These are phyloP conservation scores for Quercus engelmannii DNA, from an alignment of 306 rosid species.

Conservation along the genomic window DNA sequence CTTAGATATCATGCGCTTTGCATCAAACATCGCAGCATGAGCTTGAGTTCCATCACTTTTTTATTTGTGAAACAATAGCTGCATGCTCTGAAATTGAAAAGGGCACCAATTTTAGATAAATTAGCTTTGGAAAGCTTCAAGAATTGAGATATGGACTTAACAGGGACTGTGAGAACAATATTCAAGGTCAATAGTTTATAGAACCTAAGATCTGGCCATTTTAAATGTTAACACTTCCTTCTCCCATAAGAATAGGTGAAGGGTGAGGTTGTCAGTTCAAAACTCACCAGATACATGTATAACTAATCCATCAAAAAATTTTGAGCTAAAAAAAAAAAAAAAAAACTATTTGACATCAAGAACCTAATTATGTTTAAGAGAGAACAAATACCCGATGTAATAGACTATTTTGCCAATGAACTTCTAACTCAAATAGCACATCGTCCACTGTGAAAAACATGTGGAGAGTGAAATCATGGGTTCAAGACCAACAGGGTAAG, in stretches of 20 bases:
- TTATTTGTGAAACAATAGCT: constrained; percentile 34
- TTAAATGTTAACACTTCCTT: too few relatives aligned
- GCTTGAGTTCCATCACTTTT: constrained; percentile 49
- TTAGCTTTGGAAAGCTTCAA: constrained; percentile 35
- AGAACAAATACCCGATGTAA: too few relatives aligned
- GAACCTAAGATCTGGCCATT: too few relatives aligned
- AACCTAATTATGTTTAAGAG: not conserved
- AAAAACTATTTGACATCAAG: not conserved
- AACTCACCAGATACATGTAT: too few relatives aligned
- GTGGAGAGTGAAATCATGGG: not conserved
- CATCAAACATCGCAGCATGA: constrained; percentile 46
- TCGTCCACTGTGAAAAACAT: not conserved
- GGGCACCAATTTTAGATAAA: constrained; percentile 22
- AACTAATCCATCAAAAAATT: too few relatives aligned
- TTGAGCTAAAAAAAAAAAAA: too few relatives aligned
- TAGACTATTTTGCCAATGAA: too few relatives aligned
- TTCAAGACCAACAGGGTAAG: not conserved
- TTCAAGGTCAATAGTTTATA: too few relatives aligned
- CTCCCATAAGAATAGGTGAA: too few relatives aligned
- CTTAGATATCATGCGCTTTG: constrained; percentile 33
- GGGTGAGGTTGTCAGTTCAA: too few relatives aligned
- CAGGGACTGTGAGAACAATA: too few relatives aligned
- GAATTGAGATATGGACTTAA: not conserved
- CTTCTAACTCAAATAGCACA: too few relatives aligned
- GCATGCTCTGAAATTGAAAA: constrained; percentile 19